Evolutionary conservation across 176 grass and related monocot genomes (phyloP).

Genomic region (Tuctoria greenei): DNA sequence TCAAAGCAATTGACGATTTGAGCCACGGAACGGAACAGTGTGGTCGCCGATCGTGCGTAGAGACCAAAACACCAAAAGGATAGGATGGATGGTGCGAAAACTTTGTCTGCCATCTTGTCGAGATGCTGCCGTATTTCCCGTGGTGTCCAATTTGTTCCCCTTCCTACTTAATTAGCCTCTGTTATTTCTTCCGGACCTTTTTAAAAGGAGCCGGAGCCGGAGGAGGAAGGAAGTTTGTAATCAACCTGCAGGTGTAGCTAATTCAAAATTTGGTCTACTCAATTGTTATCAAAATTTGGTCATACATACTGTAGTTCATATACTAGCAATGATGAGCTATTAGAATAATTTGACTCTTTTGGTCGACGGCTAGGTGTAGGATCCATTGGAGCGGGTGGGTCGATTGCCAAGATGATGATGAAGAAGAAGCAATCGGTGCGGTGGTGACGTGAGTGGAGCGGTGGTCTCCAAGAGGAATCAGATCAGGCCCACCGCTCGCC

Average conservation of each 20-base stretch:
- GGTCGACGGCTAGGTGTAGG: too few species aligned
- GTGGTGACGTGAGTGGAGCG: too few species aligned
- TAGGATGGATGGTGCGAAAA: too few species aligned
- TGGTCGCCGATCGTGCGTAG: background rate
- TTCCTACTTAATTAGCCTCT: too few species aligned
- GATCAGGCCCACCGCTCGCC: too few species aligned
- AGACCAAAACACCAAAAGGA: background rate
- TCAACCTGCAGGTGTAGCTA: background rate
- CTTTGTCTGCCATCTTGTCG: too few species aligned
- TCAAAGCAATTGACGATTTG: background rate
- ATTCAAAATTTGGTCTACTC: background rate
- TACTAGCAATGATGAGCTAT: background rate
- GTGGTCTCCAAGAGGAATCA: too few species aligned
- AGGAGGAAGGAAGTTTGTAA: background rate
- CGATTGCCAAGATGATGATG: too few species aligned
- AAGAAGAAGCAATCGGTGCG: too few species aligned
- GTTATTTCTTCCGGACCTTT: background rate
- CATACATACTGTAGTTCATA: background rate
- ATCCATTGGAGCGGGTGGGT: too few species aligned
- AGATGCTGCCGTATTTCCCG: background rate
- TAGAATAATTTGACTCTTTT: background rate
- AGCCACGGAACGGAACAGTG: background rate
- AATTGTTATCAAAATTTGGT: background rate
- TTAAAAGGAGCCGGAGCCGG: too few species aligned
- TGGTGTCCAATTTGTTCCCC: slow-evolving; percentile 11